A percentile compares a stretch with the other conserved stretches of the same genome.
These are phyloP conservation scores for Hypoxylon trugodes DNA, from an alignment of 495 filamentous ascomycete genomes.

Conservation along the genomic window DNA sequence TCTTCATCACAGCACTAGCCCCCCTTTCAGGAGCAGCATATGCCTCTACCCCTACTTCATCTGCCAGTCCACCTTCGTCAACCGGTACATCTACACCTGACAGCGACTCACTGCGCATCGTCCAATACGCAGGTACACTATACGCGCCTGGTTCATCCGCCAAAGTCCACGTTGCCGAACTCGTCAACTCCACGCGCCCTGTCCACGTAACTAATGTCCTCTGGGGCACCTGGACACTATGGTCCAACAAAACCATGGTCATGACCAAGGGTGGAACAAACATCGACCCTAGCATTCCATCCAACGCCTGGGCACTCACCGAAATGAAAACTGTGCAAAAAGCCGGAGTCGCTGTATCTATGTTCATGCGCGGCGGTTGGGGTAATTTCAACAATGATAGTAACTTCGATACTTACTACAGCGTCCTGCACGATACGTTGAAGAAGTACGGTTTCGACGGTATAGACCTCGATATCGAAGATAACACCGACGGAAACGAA, in stretches of 20 bases:
- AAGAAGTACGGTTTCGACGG: background rate
- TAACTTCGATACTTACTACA: background rate
- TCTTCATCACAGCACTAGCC: background rate
- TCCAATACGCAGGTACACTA: background rate
- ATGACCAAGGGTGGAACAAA: background rate
- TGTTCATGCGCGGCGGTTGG: background rate
- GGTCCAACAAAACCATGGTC: background rate
- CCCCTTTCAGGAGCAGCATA: background rate
- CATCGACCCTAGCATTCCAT: background rate
- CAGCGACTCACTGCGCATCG: background rate
- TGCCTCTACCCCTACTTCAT: background rate
- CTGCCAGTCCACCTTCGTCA: background rate
- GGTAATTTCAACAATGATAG: background rate
- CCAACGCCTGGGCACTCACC: background rate
- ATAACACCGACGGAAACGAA: background rate
- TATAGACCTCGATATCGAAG: background rate
- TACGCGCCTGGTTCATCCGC: background rate
- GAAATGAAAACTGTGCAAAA: slow-evolving; percentile 1
- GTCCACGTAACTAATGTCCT: background rate
- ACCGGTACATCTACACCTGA: background rate
- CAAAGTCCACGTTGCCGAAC: background rate
- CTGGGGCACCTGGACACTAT: background rate
- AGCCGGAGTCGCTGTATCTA: background rate
- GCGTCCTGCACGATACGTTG: background rate
- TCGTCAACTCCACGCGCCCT: background rate